Percentiles rank a stretch among this genome's conserved stretches.
phyloP scores from a whole-genome alignment of 441 rosid genomes.

The Theobroma grandiflorum region DNA sequence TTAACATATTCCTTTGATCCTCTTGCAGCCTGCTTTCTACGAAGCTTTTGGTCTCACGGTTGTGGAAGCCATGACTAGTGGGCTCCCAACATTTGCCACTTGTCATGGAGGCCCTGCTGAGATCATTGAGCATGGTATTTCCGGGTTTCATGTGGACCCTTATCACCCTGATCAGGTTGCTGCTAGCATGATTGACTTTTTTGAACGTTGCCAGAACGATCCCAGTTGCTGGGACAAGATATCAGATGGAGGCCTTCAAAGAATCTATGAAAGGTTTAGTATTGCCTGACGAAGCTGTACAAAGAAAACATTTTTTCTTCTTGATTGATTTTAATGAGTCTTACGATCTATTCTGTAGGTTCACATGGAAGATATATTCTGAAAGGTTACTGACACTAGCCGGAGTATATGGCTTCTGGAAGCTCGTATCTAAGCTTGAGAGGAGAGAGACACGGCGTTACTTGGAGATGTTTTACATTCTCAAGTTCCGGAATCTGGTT shows the following conservation, averaged over 20 bases:
- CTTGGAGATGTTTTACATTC: conserved; percentile 67
- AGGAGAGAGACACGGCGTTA: conserved; percentile 59
- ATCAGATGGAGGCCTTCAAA: conserved; percentile 62
- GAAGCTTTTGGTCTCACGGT: conserved; percentile 87
- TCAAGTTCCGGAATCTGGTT: conserved; percentile 60
- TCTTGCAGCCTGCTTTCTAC: conserved; percentile 67
- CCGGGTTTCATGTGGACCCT: conserved; percentile 77
- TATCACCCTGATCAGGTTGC: conserved; percentile 64
- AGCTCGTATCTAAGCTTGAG: conserved; percentile 67
- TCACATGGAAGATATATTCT: conserved; percentile 69
- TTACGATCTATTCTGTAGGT: conserved; percentile 37
- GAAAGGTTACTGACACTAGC: conserved; percentile 60
- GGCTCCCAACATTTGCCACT: conserved; percentile 83
- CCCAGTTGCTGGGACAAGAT: conserved; percentile 58
- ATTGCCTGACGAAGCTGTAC: conserved; percentile 1
- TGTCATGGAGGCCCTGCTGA: conserved; percentile 78
- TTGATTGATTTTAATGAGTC: conserved; percentile 8
- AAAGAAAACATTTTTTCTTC: neutral
- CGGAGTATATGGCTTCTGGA: conserved; percentile 68
- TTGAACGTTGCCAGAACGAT: conserved; percentile 51
- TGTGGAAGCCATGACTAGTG: conserved; percentile 79
- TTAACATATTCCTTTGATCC: neutral
- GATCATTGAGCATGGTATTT: conserved; percentile 67
- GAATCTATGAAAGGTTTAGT: conserved; percentile 66
- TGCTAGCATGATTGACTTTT: conserved; percentile 52